A percentile compares a stretch with the other conserved stretches of the same genome.
phyloP scores from a whole-genome alignment of 352 stramenopile genomes.

The Blastocystis sp. region DNA sequence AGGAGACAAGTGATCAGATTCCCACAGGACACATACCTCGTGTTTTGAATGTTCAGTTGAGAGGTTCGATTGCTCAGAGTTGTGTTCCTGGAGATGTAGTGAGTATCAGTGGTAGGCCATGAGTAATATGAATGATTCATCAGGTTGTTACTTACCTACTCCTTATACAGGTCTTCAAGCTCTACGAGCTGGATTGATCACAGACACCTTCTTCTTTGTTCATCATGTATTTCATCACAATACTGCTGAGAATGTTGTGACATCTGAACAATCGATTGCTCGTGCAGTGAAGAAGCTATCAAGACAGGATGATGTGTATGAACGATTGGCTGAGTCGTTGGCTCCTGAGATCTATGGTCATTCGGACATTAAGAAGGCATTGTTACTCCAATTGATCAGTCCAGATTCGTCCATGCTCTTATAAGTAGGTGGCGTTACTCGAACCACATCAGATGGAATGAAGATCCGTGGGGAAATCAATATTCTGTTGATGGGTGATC shows the following conservation, averaged over 20 bases:
- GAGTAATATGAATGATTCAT: no score
- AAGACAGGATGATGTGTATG: slow-evolving; percentile 78
- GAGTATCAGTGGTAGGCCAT: slow-evolving; percentile 90
- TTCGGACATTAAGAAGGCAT: slow-evolving; percentile 95
- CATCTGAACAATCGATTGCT: slow-evolving; percentile 71
- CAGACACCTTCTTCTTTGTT: slow-evolving; percentile 91
- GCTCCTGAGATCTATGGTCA: slow-evolving; percentile 98
- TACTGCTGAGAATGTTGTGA: slow-evolving; percentile 71
- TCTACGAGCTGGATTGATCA: slow-evolving; percentile 90
- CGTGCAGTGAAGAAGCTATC: slow-evolving; percentile 71
- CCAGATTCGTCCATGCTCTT: background rate
- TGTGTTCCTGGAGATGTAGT: slow-evolving; percentile 88
- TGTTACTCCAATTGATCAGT: slow-evolving; percentile 91
- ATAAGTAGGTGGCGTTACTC: slow-evolving; percentile 66
- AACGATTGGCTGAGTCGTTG: slow-evolving; percentile 84
- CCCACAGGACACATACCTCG: slow-evolving; percentile 95
- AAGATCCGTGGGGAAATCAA: slow-evolving; percentile 95
- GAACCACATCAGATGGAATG: slow-evolving; percentile 79
- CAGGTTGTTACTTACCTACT: slow-evolving; percentile 61
- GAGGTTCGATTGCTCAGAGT: slow-evolving; percentile 79
- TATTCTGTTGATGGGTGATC: slow-evolving; percentile 93
- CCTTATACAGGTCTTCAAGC: slow-evolving; percentile 82
- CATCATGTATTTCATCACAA: slow-evolving; percentile 90
- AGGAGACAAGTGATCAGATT: slow-evolving; percentile 84
- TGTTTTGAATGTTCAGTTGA: slow-evolving; percentile 80